phyloP scores from a whole-genome alignment of 2,329 filamentous ascomycete species.

The Claviceps sp. region DNA sequence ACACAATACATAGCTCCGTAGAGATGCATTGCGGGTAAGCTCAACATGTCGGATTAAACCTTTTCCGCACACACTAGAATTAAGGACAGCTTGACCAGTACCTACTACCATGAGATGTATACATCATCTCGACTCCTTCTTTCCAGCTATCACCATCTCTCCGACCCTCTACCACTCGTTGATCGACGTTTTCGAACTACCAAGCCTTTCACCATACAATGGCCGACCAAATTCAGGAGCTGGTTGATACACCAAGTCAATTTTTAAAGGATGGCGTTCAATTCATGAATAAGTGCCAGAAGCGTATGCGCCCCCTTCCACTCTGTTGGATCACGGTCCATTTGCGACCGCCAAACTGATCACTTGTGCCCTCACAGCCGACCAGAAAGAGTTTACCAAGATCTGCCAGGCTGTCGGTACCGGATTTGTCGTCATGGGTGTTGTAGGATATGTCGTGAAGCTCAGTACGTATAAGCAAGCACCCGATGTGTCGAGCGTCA shows the following conservation, averaged over 20 bases:
- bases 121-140: neutral
- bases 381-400: conserved; percentile 30
- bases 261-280: conserved; percentile 49
- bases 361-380: conserved; percentile 16
- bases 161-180: neutral
- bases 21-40: neutral
- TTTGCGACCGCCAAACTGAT: neutral
- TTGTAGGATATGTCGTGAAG: conserved; percentile 58
- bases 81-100: conserved; percentile 6
- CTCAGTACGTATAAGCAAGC: conserved; percentile 35
- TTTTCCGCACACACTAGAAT: conserved; percentile 2
- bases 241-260: conserved; percentile 55
- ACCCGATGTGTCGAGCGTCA: neutral
- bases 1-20: too few species aligned
- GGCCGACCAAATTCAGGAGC: conserved; percentile 56
- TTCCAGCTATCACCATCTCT: neutral
- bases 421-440: conserved; percentile 58
- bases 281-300: conserved; percentile 49
- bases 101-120: neutral
- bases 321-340: neutral
- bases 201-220: conserved; percentile 24
- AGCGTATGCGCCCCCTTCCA: conserved; percentile 32
- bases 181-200: neutral
- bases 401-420: conserved; percentile 49
- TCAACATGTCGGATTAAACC: conserved; percentile 2